Base-by-base conservation (phyloP, 2,329 filamentous ascomycete genomes). In the Tetracladium maxilliforme region DNA sequence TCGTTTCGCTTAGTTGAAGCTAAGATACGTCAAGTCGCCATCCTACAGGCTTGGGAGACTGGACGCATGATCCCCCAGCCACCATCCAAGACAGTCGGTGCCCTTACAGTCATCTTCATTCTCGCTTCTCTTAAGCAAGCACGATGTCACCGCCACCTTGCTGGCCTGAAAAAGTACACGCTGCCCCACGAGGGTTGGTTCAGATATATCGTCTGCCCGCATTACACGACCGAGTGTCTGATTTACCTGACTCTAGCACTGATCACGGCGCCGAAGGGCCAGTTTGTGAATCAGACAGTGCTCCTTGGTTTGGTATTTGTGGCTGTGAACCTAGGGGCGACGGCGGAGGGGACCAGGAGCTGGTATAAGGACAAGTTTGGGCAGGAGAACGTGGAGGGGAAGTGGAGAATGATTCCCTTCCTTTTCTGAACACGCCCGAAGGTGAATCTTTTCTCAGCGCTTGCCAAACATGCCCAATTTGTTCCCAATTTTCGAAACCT, bases 171-270 rank as follows among this genome's bases (percentile, higher is more conserved):
- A 44, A 87, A 84, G 43, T 95, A 98, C 50, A 79, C 78, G 8
- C 60, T 95, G 14, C 87, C 87, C 0, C 56, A 64, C 3, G 64
- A 77, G 31, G 73, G 75, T 4, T 52, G 78, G 29, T 98, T 95
- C 48, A 58, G 58, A 22, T 58, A 61, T 29, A 49, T 92, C 13
- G 52, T 94, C 19, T 92, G 80, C 39, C 84, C 90, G 11, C 90
- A 98, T 51, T 98, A 95, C 49, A 79, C 79, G 4, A 82, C 77
- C 41, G 90, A 95, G 53, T 86, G 81, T 43, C 45, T 78, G 20
- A 70, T 94, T 30, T 95, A 98, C 46, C 44, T 84, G 12, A 65
- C 76, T n/a, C 52, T 98, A 35, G 67, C 82, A 4, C 51, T 90
- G 22, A 48, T 78, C 19, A 72, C 75, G 16, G 83, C 86, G 2